Evolutionary conservation across 2,329 filamentous ascomycete species (phyloP), one percentile per base, ranked within the genome.

Genomic region (Ceratocystis destructans): DNA sequence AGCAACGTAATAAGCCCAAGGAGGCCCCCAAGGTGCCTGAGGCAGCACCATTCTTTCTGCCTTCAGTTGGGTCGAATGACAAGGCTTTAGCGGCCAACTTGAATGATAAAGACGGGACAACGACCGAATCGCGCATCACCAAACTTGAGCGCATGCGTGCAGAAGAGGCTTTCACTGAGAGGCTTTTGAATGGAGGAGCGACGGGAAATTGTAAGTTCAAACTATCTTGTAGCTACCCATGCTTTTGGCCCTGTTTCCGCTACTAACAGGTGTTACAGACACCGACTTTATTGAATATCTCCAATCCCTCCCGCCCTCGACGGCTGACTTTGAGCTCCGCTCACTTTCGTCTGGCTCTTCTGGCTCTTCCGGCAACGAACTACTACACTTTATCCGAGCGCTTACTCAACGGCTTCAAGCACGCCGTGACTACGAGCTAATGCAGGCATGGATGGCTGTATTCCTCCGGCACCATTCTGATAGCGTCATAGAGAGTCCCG

Each of bases 391-490:
- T 73, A 86, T 97, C 64, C 76, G 79, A n/a, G 91, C 91, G 1
- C 76, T 99, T 66, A 95, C 89, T 0, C 80, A 78, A 65, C 81
- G 88, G 12, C 78, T 97, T 64, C 76, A 79, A 55, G 79, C 83
- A 63, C 85, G 87, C 69, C 83, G 83, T 61, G 94, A 97, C 75
- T 99, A 96, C 75, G 94, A 99, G 76, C 81, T 99, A 48, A 88
- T 90, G 17, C 92, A 97, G 75, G 90, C 91, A 0, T 99, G 94
- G 93, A 97, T 99, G 91, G 87, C 88, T 1, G 93, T 97, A 0
- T 96, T 97, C 72, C 74, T 99, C 68, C 83, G 87, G 61, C 78
- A 96, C 50, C 93, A 97, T 75, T 83, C 82, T 69, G 82, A 84
- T 70, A 69, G 80, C 46, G 75, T 83, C 53, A 78, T 78, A 76